Evolutionary conservation across 441 rosid species (phyloP), one percentile per base, ranked within the genome.

Genomic region (Euphorbia celastroides): DNA sequence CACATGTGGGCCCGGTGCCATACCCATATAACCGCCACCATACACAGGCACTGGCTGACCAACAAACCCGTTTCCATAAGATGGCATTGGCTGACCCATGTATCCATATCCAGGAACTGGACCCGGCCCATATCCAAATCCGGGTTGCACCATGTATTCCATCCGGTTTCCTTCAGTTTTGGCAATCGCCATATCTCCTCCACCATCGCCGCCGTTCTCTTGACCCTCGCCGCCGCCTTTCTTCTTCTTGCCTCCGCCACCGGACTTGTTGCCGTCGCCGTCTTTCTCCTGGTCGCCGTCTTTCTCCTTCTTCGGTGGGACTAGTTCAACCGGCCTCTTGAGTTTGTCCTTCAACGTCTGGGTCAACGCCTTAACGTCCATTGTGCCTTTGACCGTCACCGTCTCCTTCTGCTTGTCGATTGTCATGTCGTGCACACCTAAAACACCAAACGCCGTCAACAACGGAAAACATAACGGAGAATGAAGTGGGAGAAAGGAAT

Each of bases 311-410:
- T 87, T 86, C 30, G 89, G 87, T 7, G 88, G 90, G 63, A 91
- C 89, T 42, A 93, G 73, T 74, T 85, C 89, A 36, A 88, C 96
- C 9, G 71, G 23, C 68, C 86, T 78, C 74, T 83, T 91, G 65
- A 91, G 83, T 70, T 71, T 88, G 65, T 80, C 84, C 70, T 73
- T 65, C 69, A 93, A 58, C 44, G 12, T 22, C 61, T 79, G 83
- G 0, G 75, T 75, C 74, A 93, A 75, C 10, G 76, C 88, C 70
- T 89, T 84, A 3, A 73, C 90, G 67, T 89, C 92, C 92, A 93
- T 88, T 0, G 86, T 82, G 51, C 99, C 97, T 36, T 79, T 93
- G 32, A 93, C 93, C 10, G 93, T 83, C 30, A 89, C 87, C 72
- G 81, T 57, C 3, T 88, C 84, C 82, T 86, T 93, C 72, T 68